Conservation (phyloP, 345 rosid genomes). For the Moricandia moricandioides region DNA sequence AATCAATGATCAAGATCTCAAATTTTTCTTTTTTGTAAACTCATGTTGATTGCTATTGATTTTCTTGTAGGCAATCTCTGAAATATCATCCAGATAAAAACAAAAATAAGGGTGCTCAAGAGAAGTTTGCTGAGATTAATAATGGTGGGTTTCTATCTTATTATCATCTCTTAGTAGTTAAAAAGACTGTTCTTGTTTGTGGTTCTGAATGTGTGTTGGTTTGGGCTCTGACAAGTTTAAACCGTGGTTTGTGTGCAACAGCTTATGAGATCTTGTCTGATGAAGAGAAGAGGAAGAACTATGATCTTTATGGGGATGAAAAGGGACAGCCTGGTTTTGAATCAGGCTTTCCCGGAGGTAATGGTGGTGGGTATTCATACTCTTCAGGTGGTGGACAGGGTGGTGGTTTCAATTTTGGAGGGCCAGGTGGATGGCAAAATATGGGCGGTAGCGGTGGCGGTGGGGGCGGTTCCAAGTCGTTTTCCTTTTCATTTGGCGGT, state of each 20-base stretch:
- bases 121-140: slow-evolving; percentile 84
- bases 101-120: slow-evolving; percentile 78
- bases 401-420: slow-evolving; percentile 50
- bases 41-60: not conserved
- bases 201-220: not conserved
- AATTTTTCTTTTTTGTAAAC: not conserved
- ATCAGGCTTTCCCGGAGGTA: slow-evolving; percentile 60
- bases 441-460: slow-evolving; percentile 76
- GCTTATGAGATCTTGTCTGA: slow-evolving; percentile 93
- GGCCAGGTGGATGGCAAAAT: slow-evolving; percentile 70
- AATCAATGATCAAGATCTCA: not conserved
- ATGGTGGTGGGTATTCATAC: slow-evolving; percentile 55
- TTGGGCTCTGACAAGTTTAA: slow-evolving; percentile 10
- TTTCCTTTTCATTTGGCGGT: slow-evolving; percentile 75
- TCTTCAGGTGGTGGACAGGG: slow-evolving; percentile 65
- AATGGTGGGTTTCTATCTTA: slow-evolving; percentile 50
- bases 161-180: not conserved
- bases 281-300: slow-evolving; percentile 82
- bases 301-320: slow-evolving; percentile 86
- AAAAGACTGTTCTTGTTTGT: not conserved
- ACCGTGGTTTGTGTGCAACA: slow-evolving; percentile 38
- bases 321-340: slow-evolving; percentile 80
- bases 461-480: slow-evolving; percentile 59
- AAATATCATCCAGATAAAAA: slow-evolving; percentile 93
- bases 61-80: slow-evolving; percentile 67